Evolutionary conservation across 192 early-diverging fungal species (phyloP).

Genomic region (Podila clonocystis): DNA sequence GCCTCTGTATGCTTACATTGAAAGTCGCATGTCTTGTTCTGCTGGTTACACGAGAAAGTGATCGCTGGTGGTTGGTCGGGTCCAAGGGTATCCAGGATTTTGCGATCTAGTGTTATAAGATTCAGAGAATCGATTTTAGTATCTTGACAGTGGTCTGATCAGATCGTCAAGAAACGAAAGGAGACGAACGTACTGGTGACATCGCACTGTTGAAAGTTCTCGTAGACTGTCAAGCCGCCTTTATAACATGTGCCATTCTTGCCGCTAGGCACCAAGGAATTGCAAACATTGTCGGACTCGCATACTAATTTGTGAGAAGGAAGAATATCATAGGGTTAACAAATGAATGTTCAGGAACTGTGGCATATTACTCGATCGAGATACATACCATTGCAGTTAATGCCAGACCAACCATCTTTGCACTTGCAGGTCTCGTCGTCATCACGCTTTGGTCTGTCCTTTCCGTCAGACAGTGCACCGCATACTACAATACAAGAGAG

Average conservation of each 20-base stretch:
- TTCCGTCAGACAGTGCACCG: slow-evolving; percentile 73
- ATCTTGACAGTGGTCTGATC: no score
- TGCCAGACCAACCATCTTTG: slow-evolving; percentile 89
- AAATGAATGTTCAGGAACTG: not conserved
- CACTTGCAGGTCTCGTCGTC: slow-evolving; percentile 74
- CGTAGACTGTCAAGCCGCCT: slow-evolving; percentile 73
- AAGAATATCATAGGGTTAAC: not conserved
- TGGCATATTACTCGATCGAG: not conserved
- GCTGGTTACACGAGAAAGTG: slow-evolving; percentile 76
- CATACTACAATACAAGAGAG: slow-evolving; percentile 66
- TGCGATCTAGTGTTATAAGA: slow-evolving; percentile 51
- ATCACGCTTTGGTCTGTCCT: slow-evolving; percentile 63
- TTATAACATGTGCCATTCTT: slow-evolving; percentile 81
- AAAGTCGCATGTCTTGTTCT: slow-evolving; percentile 70
- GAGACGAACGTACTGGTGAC: slow-evolving; percentile 68
- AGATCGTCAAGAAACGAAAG: not conserved
- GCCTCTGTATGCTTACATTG: slow-evolving; percentile 63
- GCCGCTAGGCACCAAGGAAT: slow-evolving; percentile 73
- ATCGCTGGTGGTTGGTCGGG: slow-evolving; percentile 80
- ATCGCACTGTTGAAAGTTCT: slow-evolving; percentile 78
- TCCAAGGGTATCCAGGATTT: slow-evolving; percentile 64
- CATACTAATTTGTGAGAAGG: slow-evolving; percentile 59
- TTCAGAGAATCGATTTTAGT: slow-evolving; percentile 13
- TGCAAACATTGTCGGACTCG: slow-evolving; percentile 69
- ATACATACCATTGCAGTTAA: slow-evolving; percentile 88